phyloP scores from a whole-genome alignment of 495 filamentous ascomycete species.

The Aspergillus cavernicola region DNA sequence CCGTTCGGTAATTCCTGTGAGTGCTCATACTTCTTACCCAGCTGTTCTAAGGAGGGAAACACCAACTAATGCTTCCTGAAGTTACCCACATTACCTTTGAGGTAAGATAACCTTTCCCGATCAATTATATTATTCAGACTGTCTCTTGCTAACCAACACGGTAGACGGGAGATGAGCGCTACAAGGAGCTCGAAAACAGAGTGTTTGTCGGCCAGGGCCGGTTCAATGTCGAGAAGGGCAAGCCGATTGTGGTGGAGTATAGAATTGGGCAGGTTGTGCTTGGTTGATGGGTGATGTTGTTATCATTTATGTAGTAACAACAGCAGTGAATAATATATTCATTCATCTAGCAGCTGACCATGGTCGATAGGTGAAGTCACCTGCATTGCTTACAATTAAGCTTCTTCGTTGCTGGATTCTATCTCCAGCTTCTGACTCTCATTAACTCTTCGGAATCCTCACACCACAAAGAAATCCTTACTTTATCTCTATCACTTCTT shows the following conservation, averaged over 20 bases:
- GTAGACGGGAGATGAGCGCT: slow-evolving; percentile 43
- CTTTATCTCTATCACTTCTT: no score
- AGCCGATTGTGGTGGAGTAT: slow-evolving; percentile 55
- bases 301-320: neutral
- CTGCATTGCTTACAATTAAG: no score
- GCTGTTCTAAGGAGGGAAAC: no score
- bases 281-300: slow-evolving; percentile 12
- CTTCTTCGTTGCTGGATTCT: no score
- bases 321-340: neutral
- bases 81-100: slow-evolving; percentile 54
- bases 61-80: no score
- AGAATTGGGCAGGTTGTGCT: slow-evolving; percentile 52
- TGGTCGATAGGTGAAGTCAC: no score
- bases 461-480: no score
- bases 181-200: slow-evolving; percentile 49
- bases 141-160: no score
- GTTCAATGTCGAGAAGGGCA: slow-evolving; percentile 51
- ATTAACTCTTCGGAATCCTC: no score
- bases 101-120: slow-evolving; percentile 15
- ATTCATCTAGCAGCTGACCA: neutral
- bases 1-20: slow-evolving; percentile 55
- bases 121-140: no score
- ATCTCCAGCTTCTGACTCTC: no score
- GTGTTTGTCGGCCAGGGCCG: slow-evolving; percentile 53
- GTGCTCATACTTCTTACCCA: no score